Evolutionary conservation across 805 yeast species (phyloP).

Genomic region (Yamadazyma sp.): DNA sequence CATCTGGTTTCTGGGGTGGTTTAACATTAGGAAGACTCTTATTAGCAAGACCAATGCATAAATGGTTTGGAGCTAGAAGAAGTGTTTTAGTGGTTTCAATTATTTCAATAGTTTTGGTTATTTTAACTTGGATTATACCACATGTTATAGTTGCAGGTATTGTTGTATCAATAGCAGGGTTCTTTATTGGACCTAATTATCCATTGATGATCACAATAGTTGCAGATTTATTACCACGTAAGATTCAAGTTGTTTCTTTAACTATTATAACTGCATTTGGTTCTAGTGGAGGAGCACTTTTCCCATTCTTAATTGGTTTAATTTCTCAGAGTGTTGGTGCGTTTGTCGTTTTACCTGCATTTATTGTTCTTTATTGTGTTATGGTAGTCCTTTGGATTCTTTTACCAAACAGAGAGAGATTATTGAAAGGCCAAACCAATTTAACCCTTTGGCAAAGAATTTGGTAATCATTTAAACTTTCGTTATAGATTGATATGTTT

Average conservation of each 20-base stretch:
- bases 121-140: slow-evolving; percentile 50
- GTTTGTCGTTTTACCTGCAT: slow-evolving; percentile 47
- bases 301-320: slow-evolving; percentile 53
- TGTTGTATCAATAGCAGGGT: slow-evolving; percentile 49
- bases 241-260: slow-evolving; percentile 48
- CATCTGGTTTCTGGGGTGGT: slow-evolving; percentile 74
- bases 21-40: slow-evolving; percentile 59
- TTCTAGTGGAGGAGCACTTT: slow-evolving; percentile 55
- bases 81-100: slow-evolving; percentile 35
- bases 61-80: slow-evolving; percentile 42
- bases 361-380: slow-evolving; percentile 32
- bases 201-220: slow-evolving; percentile 47
- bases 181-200: slow-evolving; percentile 66
- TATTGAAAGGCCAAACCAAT: slow-evolving; percentile 7
- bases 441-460: slow-evolving; percentile 13
- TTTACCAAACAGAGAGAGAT: slow-evolving; percentile 15
- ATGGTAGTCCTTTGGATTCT: slow-evolving; percentile 25
- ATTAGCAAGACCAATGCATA: slow-evolving; percentile 42
- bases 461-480: too few relatives aligned
- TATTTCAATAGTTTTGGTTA: slow-evolving; percentile 34
- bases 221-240: slow-evolving; percentile 44
- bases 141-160: slow-evolving; percentile 44
- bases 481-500: too few relatives aligned
- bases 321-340: slow-evolving; percentile 45
- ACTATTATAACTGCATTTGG: slow-evolving; percentile 56